These are phyloP conservation scores for Haematococcus sp. DNA, from an alignment of 139 green algal genomes.

Conservation along the genomic window DNA sequence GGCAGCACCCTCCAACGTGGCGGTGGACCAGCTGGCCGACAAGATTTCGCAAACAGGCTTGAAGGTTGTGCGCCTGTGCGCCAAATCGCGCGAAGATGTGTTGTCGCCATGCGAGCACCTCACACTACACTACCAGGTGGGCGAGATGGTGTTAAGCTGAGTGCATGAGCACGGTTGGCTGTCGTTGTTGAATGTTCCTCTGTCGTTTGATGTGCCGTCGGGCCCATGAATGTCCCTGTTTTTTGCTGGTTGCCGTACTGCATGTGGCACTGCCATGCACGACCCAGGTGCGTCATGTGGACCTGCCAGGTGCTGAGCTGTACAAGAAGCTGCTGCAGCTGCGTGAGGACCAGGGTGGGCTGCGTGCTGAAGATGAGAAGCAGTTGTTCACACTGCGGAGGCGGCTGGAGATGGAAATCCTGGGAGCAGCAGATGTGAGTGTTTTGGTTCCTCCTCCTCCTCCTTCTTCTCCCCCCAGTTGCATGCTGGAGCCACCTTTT, in stretches of 20 bases:
- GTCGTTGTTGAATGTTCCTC: neutral
- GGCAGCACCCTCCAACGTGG: conserved; percentile 93
- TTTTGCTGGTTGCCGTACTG: too few species aligned
- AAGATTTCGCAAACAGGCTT: conserved; percentile 89
- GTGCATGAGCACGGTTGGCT: neutral
- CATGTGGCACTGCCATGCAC: neutral
- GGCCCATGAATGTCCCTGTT: neutral
- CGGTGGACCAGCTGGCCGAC: conserved; percentile 96
- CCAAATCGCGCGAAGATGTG: conserved; percentile 82
- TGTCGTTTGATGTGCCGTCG: neutral
- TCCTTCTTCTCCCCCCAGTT: too few species aligned
- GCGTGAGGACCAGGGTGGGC: conserved; percentile 70
- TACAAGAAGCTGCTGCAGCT: conserved; percentile 90
- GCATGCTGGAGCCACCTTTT: too few species aligned
- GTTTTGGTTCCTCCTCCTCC: too few species aligned
- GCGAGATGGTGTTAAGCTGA: neutral
- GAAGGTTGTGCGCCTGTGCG: conserved; percentile 91
- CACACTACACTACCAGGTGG: conserved; percentile 93
- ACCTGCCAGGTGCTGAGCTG: conserved; percentile 69
- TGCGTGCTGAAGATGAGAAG: conserved; percentile 85
- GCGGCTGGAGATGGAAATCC: conserved; percentile 80
- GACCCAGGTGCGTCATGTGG: conserved; percentile 75
- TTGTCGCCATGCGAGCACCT: conserved; percentile 88
- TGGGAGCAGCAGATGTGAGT: conserved; percentile 78
- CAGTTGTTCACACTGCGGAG: conserved; percentile 68